Percentiles rank a stretch among this genome's conserved stretches.
phyloP scores from a whole-genome alignment of 106 monocot species.

The Phalaenopsis equestris region DNA sequence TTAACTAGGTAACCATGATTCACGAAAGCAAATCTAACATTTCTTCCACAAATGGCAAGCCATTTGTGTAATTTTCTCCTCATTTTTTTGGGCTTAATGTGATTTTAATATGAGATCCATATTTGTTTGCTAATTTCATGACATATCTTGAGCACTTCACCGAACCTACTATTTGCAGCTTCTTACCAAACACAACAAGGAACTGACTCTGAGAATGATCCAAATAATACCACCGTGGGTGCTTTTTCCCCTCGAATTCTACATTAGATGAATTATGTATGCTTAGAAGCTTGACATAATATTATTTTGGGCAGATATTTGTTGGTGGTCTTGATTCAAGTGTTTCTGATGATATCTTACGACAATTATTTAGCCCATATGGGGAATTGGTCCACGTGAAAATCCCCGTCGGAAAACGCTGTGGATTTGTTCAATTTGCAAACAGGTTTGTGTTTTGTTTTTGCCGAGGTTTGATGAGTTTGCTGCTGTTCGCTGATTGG shows the following conservation, averaged over 20 bases:
- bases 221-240: constrained; percentile 62
- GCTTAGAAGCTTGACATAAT: neutral
- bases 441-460: constrained; percentile 23
- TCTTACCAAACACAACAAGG: constrained; percentile 29
- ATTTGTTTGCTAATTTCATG: constrained; percentile 6
- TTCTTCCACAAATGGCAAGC: neutral
- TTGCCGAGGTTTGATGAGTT: neutral
- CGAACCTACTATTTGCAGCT: constrained; percentile 18
- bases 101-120: neutral
- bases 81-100: neutral
- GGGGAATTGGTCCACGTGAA: constrained; percentile 54
- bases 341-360: constrained; percentile 43
- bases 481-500: neutral
- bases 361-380: constrained; percentile 39
- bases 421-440: constrained; percentile 62
- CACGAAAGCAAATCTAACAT: neutral
- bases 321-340: constrained; percentile 54
- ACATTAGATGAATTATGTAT: neutral
- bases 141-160: neutral
- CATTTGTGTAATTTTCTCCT: neutral
- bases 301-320: constrained; percentile 32
- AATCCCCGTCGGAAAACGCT: constrained; percentile 52
- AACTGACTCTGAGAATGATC: constrained; percentile 46
- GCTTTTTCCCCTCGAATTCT: neutral
- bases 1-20: neutral